These are phyloP conservation scores for Phytopythium aichiense DNA, from an alignment of 352 stramenopile genomes.

Conservation along the genomic window DNA sequence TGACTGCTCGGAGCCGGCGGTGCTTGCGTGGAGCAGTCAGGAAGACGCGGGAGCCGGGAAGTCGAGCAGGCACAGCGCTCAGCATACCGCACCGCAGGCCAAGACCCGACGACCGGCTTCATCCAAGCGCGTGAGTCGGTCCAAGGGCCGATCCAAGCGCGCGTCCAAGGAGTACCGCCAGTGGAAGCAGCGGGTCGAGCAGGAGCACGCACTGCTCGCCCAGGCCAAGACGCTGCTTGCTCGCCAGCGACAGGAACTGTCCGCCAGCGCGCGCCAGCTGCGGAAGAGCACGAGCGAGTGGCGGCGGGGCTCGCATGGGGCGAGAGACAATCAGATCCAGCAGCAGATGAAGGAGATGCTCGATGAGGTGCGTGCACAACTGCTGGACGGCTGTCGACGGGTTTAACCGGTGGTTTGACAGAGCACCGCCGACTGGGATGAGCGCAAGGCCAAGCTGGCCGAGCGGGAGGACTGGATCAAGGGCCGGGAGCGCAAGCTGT, in stretches of 20 bases:
- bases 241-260: slow-evolving; percentile 46
- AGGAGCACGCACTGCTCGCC: slow-evolving; percentile 40
- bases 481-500: slow-evolving; percentile 40
- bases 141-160: slow-evolving; percentile 7
- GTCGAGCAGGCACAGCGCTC: not conserved
- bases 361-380: slow-evolving; percentile 30
- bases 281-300: slow-evolving; percentile 50
- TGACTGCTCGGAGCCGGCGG: not conserved
- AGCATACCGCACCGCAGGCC: not conserved
- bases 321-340: slow-evolving; percentile 27
- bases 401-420: slow-evolving; percentile 1
- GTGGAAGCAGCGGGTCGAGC: slow-evolving; percentile 43
- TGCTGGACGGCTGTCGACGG: not conserved
- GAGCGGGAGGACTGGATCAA: slow-evolving; percentile 50
- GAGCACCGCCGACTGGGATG: slow-evolving; percentile 42
- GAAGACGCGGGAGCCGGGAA: not conserved
- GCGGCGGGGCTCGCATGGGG: slow-evolving; percentile 25
- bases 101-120: not conserved
- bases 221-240: slow-evolving; percentile 38
- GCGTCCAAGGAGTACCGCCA: slow-evolving; percentile 20
- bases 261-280: slow-evolving; percentile 48
- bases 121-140: not conserved
- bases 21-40: not conserved
- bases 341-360: slow-evolving; percentile 64
- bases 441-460: slow-evolving; percentile 39